Percentiles rank a stretch among this genome's conserved stretches.
These are phyloP conservation scores for Dactylellina haptotyla DNA, from an alignment of 2,329 filamentous ascomycete species.

Conservation along the genomic window DNA sequence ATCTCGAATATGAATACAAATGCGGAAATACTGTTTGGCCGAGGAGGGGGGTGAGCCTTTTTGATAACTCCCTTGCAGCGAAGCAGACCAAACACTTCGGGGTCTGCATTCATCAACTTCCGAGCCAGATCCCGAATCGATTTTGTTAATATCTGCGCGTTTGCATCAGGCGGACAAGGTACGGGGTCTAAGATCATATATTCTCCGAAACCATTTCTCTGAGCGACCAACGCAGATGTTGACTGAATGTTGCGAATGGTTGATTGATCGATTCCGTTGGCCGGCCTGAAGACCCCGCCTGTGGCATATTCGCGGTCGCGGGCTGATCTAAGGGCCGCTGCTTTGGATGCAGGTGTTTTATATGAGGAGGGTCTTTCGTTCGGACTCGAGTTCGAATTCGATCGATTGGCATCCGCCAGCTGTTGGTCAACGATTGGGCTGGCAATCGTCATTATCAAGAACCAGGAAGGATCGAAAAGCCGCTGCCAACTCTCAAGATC, in stretches of 20 bases:
- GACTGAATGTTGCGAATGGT: constrained; percentile 15
- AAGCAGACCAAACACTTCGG: constrained; percentile 56
- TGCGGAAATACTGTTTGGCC: background rate
- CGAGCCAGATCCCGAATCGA: constrained; percentile 49
- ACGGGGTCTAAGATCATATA: constrained; percentile 15
- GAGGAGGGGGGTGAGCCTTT: constrained; percentile 11
- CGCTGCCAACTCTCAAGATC: constrained; percentile 60
- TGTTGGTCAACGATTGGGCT: constrained; percentile 57
- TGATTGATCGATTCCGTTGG: constrained; percentile 18
- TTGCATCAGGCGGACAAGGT: constrained; percentile 23
- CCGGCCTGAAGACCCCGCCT: constrained; percentile 8
- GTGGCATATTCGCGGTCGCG: background rate
- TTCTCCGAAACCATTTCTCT: constrained; percentile 9
- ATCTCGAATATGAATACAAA: constrained; percentile 32
- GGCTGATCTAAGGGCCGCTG: constrained; percentile 19
- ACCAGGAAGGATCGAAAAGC: constrained; percentile 60
- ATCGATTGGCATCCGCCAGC: constrained; percentile 41
- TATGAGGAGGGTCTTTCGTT: constrained; percentile 17
- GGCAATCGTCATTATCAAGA: constrained; percentile 58
- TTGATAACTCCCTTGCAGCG: constrained; percentile 55
- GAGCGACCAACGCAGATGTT: constrained; percentile 26
- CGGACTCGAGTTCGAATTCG: constrained; percentile 32
- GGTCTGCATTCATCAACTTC: constrained; percentile 56
- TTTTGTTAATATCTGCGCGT: constrained; percentile 48
- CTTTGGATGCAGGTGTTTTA: background rate